A percentile compares a stretch with the other conserved stretches of the same genome.
These are phyloP conservation scores for Abrus precatorius DNA, from an alignment of 306 rosid species.

Conservation along the genomic window DNA sequence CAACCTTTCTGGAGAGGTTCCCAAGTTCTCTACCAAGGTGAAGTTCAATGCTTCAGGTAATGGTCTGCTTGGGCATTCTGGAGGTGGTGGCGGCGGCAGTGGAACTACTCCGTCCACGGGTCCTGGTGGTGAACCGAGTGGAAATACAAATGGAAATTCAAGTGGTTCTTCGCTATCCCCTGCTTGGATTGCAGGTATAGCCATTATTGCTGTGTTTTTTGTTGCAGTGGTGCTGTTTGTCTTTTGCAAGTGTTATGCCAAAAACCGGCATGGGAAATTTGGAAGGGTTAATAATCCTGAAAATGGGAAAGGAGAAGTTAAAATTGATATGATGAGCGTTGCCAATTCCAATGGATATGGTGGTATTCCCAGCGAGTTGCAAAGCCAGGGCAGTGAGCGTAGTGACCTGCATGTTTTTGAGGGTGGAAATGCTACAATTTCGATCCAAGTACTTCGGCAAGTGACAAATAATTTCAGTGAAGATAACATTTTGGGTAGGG, in stretches of 20 bases:
- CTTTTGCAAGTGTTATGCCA: constrained; percentile 62
- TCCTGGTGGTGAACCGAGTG: constrained; percentile 47
- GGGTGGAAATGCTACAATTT: constrained; percentile 78
- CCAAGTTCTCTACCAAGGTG: constrained; percentile 60
- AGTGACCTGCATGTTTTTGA: constrained; percentile 66
- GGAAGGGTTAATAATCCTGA: constrained; percentile 67
- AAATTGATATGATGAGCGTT: constrained; percentile 60
- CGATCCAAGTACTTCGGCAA: constrained; percentile 79
- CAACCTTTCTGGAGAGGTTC: constrained; percentile 65
- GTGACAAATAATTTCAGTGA: constrained; percentile 79
- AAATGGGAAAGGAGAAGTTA: constrained; percentile 63
- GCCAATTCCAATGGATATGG: constrained; percentile 69
- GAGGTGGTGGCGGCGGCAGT: constrained; percentile 45
- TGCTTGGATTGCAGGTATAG: constrained; percentile 76
- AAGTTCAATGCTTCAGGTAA: constrained; percentile 62
- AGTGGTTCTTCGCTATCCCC: constrained; percentile 50
- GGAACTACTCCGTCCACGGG: constrained; percentile 48
- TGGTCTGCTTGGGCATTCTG: constrained; percentile 63
- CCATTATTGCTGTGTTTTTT: constrained; percentile 61
- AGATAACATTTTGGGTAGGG: constrained; percentile 80
- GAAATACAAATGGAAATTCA: constrained; percentile 39
- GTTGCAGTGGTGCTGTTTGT: constrained; percentile 75
- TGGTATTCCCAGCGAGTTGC: constrained; percentile 73
- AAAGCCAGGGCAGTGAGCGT: constrained; percentile 77
- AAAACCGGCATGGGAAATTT: constrained; percentile 60